Conservation (phyloP, 768 basidiomycete genomes). For the Suillus discolor region DNA sequence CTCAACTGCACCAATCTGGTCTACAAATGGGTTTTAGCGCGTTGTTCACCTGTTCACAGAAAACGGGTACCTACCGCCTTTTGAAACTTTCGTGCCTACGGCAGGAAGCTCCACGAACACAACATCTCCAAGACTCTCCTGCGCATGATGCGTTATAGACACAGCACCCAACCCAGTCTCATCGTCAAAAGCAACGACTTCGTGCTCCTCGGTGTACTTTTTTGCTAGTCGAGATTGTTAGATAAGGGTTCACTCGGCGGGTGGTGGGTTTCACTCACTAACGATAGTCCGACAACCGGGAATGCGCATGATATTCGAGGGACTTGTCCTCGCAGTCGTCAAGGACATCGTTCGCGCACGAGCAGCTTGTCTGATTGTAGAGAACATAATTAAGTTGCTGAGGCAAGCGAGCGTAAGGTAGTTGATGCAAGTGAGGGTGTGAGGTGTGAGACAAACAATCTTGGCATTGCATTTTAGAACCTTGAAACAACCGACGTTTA, state of each 20-base stretch:
- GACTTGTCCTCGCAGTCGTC: background rate
- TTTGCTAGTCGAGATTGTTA: constrained; percentile 49
- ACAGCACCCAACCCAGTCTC: constrained; percentile 76
- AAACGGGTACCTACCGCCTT: constrained; percentile 66
- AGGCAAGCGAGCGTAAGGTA: background rate
- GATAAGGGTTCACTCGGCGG: background rate
- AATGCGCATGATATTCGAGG: background rate
- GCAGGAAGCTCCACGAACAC: constrained; percentile 93
- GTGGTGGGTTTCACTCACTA: constrained; percentile 8
- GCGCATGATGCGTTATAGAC: constrained; percentile 90
- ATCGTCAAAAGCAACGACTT: constrained; percentile 81
- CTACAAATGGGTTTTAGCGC: constrained; percentile 39
- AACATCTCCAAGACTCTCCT: constrained; percentile 90
- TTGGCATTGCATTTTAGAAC: constrained; percentile 5
- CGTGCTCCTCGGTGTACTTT: constrained; percentile 86
- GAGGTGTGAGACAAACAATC: constrained; percentile 14
- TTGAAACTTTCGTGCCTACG: constrained; percentile 57
- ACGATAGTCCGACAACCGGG: constrained; percentile 10
- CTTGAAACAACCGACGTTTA: constrained; percentile 9
- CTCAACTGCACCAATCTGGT: constrained; percentile 88
- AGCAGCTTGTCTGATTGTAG: constrained; percentile 6
- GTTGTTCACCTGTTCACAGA: background rate
- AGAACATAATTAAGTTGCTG: constrained; percentile 13
- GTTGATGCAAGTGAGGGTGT: constrained; percentile 11
- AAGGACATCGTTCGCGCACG: constrained; percentile 5